phyloP scores from a whole-genome alignment of 2,329 filamentous ascomycete species.

The Fusarium dimerum region DNA sequence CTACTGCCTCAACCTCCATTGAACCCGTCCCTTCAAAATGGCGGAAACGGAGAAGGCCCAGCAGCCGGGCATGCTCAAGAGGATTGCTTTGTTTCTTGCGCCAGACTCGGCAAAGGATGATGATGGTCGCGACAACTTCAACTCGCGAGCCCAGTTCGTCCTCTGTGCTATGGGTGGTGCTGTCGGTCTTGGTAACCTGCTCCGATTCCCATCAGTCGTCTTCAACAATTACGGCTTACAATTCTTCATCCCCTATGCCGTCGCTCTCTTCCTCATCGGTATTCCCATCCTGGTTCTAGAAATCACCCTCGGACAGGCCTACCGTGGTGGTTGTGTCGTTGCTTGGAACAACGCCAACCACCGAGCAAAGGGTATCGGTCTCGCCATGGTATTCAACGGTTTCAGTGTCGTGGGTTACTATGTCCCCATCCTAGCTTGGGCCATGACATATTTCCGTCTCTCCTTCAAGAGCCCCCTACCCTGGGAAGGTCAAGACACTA shows the following conservation, averaged over 20 bases:
- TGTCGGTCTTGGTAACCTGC: conserved; percentile 55
- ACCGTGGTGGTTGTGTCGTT: too few relatives aligned
- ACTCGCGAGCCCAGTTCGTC: conserved; percentile 28
- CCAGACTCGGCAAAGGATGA: conserved; percentile 27
- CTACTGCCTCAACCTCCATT: too few relatives aligned
- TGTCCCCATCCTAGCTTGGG: too few relatives aligned
- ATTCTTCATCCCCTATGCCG: conserved; percentile 56
- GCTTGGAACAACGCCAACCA: too few relatives aligned
- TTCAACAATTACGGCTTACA: conserved; percentile 59
- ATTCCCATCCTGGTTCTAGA: too few relatives aligned
- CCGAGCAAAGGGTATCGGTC: too few relatives aligned
- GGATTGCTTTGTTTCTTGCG: conserved; percentile 18
- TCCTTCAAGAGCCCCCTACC: conserved; percentile 8
- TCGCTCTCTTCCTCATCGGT: conserved; percentile 32
- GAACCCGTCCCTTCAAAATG: conserved; percentile 5
- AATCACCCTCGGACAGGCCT: too few relatives aligned
- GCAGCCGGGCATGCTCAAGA: conserved; percentile 19
- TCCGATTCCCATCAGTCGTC: conserved; percentile 55
- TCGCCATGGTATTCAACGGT: too few relatives aligned
- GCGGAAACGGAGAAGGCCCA: conserved; percentile 15
- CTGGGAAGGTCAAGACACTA: too few relatives aligned
- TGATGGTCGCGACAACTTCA: conserved; percentile 30
- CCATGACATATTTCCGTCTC: conserved; percentile 45
- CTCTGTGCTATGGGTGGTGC: conserved; percentile 46
- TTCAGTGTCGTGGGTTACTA: too few relatives aligned